Percentiles rank a stretch among this genome's conserved stretches.
Evolutionary conservation across 1,139 yeast genomes (phyloP).

Genomic region (Kodamaea sp.): DNA sequence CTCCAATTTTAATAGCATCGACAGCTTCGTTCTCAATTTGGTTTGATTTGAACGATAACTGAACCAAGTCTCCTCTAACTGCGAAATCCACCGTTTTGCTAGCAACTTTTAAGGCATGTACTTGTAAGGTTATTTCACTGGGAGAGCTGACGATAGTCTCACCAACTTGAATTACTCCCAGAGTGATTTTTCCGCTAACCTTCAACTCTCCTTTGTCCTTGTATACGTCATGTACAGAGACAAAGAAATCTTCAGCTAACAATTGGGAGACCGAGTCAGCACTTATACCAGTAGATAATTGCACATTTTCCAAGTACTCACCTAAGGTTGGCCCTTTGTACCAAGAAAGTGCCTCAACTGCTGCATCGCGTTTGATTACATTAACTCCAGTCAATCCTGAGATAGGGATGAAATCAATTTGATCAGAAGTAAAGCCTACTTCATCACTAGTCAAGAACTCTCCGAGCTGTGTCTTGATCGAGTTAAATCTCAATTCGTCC

Average conservation of each 20-base stretch:
- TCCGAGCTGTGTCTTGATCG: conserved; percentile 57
- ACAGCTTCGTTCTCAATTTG: conserved; percentile 50
- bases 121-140: conserved; percentile 33
- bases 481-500: conserved; percentile 63
- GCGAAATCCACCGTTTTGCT: conserved; percentile 44
- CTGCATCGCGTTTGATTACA: conserved; percentile 51
- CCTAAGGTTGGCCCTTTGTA: conserved; percentile 68
- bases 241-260: conserved; percentile 42
- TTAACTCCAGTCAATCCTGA: conserved; percentile 86
- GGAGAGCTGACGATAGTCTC: conserved; percentile 70
- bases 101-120: conserved; percentile 31
- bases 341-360: conserved; percentile 49
- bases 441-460: conserved; percentile 56
- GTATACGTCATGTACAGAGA: conserved; percentile 52
- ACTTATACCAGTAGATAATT: conserved; percentile 15
- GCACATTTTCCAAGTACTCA: conserved; percentile 49
- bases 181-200: conserved; percentile 69
- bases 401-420: conserved; percentile 73
- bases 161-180: conserved; percentile 78
- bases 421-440: conserved; percentile 56
- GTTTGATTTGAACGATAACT: conserved; percentile 53
- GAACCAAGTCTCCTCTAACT: conserved; percentile 69
- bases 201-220: conserved; percentile 35
- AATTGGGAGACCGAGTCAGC: conserved; percentile 16
- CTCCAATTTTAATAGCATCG: conserved; percentile 61